Percentiles rank a stretch among this genome's conserved stretches.
Evolutionary conservation across 352 stramenopile species (phyloP).

Genomic region (Globisporangium polare): DNA sequence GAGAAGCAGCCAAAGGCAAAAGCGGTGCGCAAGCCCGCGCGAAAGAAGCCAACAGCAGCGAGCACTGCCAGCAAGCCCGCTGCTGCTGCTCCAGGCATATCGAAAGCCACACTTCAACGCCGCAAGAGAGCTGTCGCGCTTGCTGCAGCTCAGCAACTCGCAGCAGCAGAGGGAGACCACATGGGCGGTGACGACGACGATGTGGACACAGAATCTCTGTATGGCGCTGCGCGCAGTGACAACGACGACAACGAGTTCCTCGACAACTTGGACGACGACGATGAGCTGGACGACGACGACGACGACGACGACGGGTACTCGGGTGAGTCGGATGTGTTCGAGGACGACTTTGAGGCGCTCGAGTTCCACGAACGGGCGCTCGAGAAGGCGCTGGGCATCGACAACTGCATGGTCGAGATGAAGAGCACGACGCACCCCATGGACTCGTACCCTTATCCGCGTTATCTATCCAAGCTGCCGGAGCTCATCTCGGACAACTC

Average conservation of each 20-base stretch:
- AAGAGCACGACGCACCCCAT: slow-evolving; percentile 24
- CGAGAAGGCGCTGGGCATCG: slow-evolving; percentile 43
- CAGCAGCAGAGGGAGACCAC: not conserved
- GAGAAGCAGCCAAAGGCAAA: slow-evolving; percentile 7
- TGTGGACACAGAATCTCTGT: slow-evolving; percentile 4
- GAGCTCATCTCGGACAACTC: slow-evolving; percentile 49
- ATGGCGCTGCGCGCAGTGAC: slow-evolving; percentile 6
- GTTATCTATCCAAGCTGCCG: slow-evolving; percentile 55
- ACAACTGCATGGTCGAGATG: slow-evolving; percentile 47
- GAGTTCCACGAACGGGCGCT: slow-evolving; percentile 44
- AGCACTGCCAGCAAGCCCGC: not conserved
- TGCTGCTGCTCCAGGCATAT: not conserved
- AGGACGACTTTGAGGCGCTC: slow-evolving; percentile 67
- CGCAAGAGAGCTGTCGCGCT: slow-evolving; percentile 1
- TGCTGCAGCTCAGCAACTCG: not conserved
- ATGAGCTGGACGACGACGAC: slow-evolving; percentile 45
- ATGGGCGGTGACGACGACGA: slow-evolving; percentile 9
- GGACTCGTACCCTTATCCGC: slow-evolving; percentile 43
- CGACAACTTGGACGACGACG: slow-evolving; percentile 6
- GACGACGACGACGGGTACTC: slow-evolving; percentile 52
- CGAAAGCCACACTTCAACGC: not conserved
- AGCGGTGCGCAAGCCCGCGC: slow-evolving; percentile 16
- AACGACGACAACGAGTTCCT: slow-evolving; percentile 11
- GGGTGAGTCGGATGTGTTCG: slow-evolving; percentile 69
- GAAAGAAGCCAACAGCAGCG: slow-evolving; percentile 8